Evolutionary conservation across 306 rosid species (phyloP).

Genomic region (Carpinus fangiana): DNA sequence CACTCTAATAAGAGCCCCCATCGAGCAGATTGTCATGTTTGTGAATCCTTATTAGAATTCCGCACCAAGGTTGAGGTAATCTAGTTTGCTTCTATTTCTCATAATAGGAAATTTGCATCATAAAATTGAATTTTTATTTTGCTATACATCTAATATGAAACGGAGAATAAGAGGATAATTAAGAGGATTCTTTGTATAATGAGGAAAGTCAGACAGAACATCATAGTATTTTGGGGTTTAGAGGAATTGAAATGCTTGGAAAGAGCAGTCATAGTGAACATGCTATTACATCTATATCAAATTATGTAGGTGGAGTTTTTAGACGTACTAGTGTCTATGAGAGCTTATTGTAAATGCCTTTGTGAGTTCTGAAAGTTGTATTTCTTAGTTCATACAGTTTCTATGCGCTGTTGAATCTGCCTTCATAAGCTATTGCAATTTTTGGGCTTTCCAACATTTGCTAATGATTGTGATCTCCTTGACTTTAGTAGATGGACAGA

Average conservation of each 20-base stretch:
- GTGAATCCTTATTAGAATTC: slow-evolving; percentile 76
- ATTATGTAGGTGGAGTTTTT: not conserved
- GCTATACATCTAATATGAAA: not conserved
- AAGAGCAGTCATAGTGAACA: not conserved
- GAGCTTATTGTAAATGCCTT: not conserved
- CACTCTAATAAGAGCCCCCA: slow-evolving; percentile 59
- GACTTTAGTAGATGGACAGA: slow-evolving; percentile 1
- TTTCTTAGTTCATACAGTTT: not conserved
- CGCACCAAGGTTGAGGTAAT: slow-evolving; percentile 78
- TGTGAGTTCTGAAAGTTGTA: not conserved
- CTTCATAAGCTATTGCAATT: not conserved
- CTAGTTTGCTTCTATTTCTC: slow-evolving; percentile 18
- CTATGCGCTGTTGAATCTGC: not conserved
- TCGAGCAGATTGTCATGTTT: slow-evolving; percentile 92
- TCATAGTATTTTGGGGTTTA: not conserved
- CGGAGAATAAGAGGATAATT: slow-evolving; percentile 1
- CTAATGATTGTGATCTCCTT: not conserved
- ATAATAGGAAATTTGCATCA: not conserved
- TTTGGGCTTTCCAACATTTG: not conserved
- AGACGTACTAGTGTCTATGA: not conserved
- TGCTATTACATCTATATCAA: not conserved
- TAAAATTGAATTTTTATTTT: slow-evolving; percentile 9
- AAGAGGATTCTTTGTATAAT: not conserved
- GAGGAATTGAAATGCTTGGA: slow-evolving; percentile 3
- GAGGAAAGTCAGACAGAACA: not conserved